phyloP scores from a whole-genome alignment of 768 basidiomycete genomes.

The Podaxis pistillaris region DNA sequence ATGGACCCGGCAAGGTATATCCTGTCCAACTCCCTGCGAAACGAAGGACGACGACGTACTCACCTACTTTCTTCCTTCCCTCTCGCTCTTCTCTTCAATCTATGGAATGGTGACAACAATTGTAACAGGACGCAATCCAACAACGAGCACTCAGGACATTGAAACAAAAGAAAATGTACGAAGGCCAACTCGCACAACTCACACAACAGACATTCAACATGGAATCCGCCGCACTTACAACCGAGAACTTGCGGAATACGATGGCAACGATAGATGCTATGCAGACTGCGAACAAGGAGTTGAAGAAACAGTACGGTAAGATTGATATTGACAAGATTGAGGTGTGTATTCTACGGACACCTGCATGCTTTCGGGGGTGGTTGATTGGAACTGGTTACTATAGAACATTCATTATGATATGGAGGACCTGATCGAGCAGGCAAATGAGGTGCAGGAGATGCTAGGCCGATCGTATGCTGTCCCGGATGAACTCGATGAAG shows the following conservation, averaged over 20 bases:
- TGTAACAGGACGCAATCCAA: slow-evolving; percentile 79
- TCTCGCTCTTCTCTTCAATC: neutral
- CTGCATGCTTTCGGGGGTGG: neutral
- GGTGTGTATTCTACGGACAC: slow-evolving; percentile 42
- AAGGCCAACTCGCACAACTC: slow-evolving; percentile 85
- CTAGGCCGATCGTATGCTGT: slow-evolving; percentile 92
- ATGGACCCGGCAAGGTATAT: slow-evolving; percentile 90
- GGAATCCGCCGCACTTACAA: slow-evolving; percentile 92
- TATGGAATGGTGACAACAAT: neutral
- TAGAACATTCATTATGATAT: slow-evolving; percentile 97
- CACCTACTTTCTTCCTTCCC: neutral
- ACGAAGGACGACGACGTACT: neutral
- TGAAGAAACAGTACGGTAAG: slow-evolving; percentile 96
- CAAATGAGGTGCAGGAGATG: slow-evolving; percentile 96
- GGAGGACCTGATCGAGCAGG: slow-evolving; percentile 95
- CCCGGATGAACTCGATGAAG: slow-evolving; percentile 97
- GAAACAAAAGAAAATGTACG: slow-evolving; percentile 96
- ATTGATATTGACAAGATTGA: slow-evolving; percentile 98
- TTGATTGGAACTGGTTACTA: neutral
- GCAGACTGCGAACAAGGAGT: slow-evolving; percentile 93
- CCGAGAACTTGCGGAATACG: slow-evolving; percentile 97
- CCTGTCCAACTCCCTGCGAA: neutral
- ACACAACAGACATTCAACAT: slow-evolving; percentile 98
- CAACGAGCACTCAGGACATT: slow-evolving; percentile 91
- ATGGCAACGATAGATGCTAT: slow-evolving; percentile 99